Conservation (phyloP, 2,329 filamentous ascomycete genomes). For the Curvularia sp. region DNA sequence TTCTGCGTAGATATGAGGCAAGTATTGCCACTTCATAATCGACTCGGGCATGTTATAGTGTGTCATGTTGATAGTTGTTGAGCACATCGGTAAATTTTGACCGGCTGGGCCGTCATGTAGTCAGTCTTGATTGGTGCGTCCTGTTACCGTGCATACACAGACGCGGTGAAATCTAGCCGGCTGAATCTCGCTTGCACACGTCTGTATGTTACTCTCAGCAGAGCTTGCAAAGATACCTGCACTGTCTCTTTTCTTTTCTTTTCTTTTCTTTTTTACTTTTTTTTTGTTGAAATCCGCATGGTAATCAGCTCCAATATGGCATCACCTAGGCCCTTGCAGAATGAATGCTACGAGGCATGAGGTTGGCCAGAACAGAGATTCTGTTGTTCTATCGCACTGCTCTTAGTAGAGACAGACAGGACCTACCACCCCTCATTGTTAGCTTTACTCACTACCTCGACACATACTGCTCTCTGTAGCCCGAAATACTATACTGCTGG, state of each 20-base stretch:
- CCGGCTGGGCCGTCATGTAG: slow-evolving; percentile 17
- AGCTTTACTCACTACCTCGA: background rate
- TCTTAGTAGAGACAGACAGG: background rate
- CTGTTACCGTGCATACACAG: background rate
- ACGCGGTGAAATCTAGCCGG: background rate
- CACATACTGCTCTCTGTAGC: background rate
- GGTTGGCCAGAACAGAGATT: background rate
- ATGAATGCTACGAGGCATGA: background rate
- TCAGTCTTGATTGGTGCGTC: background rate
- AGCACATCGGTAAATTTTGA: slow-evolving; percentile 29
- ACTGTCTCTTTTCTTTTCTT: background rate
- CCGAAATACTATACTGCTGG: background rate
- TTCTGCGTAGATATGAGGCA: slow-evolving; percentile 34
- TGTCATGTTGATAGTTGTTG: background rate
- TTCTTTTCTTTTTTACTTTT: too few species aligned
- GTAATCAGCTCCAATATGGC: too few species aligned
- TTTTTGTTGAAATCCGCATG: too few species aligned
- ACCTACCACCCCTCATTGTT: background rate
- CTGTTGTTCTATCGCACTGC: too few species aligned
- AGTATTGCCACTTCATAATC: slow-evolving; percentile 13
- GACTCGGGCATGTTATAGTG: background rate
- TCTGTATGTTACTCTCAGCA: background rate
- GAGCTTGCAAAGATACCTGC: background rate
- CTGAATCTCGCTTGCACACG: too few species aligned
- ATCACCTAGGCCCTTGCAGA: too few species aligned